Percentiles rank a stretch among this genome's conserved stretches.
Conservation (phyloP, 1,284 basidiomycete genomes). For the Cryptococcus sp. region DNA sequence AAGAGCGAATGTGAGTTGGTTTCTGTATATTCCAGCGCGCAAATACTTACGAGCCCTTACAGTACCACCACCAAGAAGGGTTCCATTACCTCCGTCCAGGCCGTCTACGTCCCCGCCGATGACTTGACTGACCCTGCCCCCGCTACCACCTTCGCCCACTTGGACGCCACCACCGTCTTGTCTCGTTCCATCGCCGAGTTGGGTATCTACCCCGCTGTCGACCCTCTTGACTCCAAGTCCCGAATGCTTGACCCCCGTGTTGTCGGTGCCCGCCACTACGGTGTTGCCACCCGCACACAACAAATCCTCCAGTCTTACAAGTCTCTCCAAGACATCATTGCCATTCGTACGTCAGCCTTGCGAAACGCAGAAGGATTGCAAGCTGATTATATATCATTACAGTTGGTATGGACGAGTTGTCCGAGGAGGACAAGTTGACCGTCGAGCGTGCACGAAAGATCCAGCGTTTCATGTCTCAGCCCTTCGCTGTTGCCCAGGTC, state of each 20-base stretch:
- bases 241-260: slow-evolving; percentile 99
- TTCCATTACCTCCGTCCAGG: slow-evolving; percentile 98
- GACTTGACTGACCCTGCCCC: slow-evolving; percentile 99
- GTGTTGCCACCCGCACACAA: slow-evolving; percentile 91
- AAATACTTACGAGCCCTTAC: not conserved
- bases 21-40: not conserved
- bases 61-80: slow-evolving; percentile 99
- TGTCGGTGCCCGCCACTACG: slow-evolving; percentile 89
- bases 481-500: slow-evolving; percentile 98
- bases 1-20: slow-evolving; percentile 74
- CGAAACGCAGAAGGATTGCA: not conserved
- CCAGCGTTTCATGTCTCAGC: slow-evolving; percentile 97
- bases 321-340: slow-evolving; percentile 81
- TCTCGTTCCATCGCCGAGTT: slow-evolving; percentile 99
- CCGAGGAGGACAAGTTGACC: slow-evolving; percentile 98
- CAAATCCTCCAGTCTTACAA: slow-evolving; percentile 99
- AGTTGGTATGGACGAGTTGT: slow-evolving; percentile 99
- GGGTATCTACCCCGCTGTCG: slow-evolving; percentile 99
- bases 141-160: slow-evolving; percentile 98
- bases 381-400: slow-evolving; percentile 8
- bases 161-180: slow-evolving; percentile 98
- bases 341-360: slow-evolving; percentile 45
- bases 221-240: slow-evolving; percentile 98
- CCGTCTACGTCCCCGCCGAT: slow-evolving; percentile 98
- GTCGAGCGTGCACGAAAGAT: slow-evolving; percentile 70